phyloP scores from a whole-genome alignment of 345 rosid genomes.

The Arabis alpina region DNA sequence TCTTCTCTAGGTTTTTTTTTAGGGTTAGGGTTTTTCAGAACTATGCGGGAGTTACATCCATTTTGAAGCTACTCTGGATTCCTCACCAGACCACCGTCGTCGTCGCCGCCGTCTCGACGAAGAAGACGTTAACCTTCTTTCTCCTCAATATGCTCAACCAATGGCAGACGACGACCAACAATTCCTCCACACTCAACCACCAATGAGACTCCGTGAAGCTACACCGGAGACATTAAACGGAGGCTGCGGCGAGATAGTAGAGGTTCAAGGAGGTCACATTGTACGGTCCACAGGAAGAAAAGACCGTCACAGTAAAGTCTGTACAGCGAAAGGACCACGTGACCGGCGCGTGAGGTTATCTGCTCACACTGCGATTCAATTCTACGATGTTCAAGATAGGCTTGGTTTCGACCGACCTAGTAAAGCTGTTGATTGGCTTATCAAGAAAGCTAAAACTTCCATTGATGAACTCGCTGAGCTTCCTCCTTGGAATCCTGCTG shows the following conservation, averaged over 20 bases:
- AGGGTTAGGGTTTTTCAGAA: slow-evolving; percentile 45
- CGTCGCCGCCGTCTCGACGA: slow-evolving; percentile 41
- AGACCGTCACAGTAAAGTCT: slow-evolving; percentile 96
- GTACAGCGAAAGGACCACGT: slow-evolving; percentile 91
- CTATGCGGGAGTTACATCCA: slow-evolving; percentile 42
- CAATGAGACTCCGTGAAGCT: slow-evolving; percentile 51
- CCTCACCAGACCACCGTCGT: slow-evolving; percentile 37
- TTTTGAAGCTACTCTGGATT: slow-evolving; percentile 46
- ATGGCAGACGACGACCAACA: slow-evolving; percentile 36
- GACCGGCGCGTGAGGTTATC: slow-evolving; percentile 97
- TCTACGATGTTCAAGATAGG: slow-evolving; percentile 96
- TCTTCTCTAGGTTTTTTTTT: background rate
- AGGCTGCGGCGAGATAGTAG: slow-evolving; percentile 78
- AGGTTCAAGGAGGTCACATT: slow-evolving; percentile 99
- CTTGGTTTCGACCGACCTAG: slow-evolving; percentile 96
- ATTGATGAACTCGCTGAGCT: slow-evolving; percentile 91
- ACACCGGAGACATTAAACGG: slow-evolving; percentile 30
- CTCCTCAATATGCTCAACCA: slow-evolving; percentile 47
- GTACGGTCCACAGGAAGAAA: slow-evolving; percentile 89
- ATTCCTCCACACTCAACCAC: slow-evolving; percentile 60
- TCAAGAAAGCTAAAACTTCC: slow-evolving; percentile 83
- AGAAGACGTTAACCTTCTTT: slow-evolving; percentile 48
- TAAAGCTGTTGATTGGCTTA: slow-evolving; percentile 98
- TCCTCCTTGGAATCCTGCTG: slow-evolving; percentile 79
- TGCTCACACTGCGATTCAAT: slow-evolving; percentile 92